Conservation (phyloP, 176 grass and related monocot species). For the Oryza nivara region DNA sequence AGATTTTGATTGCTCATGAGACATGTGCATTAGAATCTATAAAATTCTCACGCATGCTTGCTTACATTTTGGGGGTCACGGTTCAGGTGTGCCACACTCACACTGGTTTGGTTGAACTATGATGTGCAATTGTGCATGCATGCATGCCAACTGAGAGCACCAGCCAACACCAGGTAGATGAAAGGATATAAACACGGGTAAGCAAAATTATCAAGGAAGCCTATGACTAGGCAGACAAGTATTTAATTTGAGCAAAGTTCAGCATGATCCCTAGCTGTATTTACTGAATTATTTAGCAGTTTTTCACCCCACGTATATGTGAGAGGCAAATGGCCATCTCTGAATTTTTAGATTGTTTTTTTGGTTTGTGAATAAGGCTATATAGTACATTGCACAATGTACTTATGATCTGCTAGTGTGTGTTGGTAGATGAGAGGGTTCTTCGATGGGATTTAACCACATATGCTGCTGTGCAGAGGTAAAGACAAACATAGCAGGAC, state of each 20-base stretch:
- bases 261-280: background rate
- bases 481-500: background rate
- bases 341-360: background rate
- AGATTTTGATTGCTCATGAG: constrained; percentile 43
- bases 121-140: background rate
- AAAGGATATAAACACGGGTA: background rate
- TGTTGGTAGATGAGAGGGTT: background rate
- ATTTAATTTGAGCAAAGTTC: background rate
- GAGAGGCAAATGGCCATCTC: background rate
- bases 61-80: constrained; percentile 14
- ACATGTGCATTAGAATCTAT: constrained; percentile 35
- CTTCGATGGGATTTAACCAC: background rate
- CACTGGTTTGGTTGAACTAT: constrained; percentile 9
- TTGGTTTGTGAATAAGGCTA: background rate
- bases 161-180: background rate
- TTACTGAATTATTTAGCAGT: too few species aligned
- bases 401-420: background rate
- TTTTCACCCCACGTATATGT: background rate
- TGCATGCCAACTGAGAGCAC: background rate
- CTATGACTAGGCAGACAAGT: too few species aligned
- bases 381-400: background rate
- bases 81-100: constrained; percentile 40
- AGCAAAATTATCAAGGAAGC: background rate
- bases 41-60: constrained; percentile 8
- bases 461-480: background rate